Conservation (phyloP, 2,329 filamentous ascomycete species). For the Meredithiella fracta region DNA sequence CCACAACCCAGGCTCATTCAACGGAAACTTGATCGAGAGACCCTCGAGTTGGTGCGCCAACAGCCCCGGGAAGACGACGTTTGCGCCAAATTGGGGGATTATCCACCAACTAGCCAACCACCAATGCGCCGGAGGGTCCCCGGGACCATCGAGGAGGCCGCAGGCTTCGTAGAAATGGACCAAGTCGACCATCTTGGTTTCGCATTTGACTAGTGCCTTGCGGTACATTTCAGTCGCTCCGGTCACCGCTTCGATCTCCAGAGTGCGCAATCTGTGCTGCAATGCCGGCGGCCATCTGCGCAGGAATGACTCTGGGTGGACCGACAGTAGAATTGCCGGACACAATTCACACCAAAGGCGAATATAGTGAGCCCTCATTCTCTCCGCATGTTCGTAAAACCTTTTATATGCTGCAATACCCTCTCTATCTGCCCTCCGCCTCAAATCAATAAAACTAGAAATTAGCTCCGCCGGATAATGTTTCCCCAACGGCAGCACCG, state of each 20-base stretch:
- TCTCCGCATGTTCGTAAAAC: constrained; percentile 2
- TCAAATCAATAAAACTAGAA: constrained; percentile 2
- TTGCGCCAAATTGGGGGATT: constrained; percentile 2
- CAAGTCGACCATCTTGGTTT: neutral
- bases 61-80: constrained; percentile 3
- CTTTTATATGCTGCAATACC: constrained; percentile 1
- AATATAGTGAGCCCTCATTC: constrained; percentile 1
- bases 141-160: neutral
- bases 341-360: constrained; percentile 1
- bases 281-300: constrained; percentile 7
- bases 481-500: neutral
- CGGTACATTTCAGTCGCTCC: neutral
- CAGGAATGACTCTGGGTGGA: constrained; percentile 3
- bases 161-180: constrained; percentile 3
- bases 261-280: neutral
- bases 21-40: neutral
- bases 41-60: neutral
- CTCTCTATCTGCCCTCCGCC: neutral
- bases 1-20: neutral
- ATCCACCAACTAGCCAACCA: constrained; percentile 8
- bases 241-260: constrained; percentile 2
- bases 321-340: constrained; percentile 1
- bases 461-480: constrained; percentile 6
- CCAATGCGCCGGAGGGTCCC: neutral
- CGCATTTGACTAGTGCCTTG: neutral